Base-by-base conservation (phyloP, 2,329 filamentous ascomycete genomes). In the Claviceps monticola region DNA sequence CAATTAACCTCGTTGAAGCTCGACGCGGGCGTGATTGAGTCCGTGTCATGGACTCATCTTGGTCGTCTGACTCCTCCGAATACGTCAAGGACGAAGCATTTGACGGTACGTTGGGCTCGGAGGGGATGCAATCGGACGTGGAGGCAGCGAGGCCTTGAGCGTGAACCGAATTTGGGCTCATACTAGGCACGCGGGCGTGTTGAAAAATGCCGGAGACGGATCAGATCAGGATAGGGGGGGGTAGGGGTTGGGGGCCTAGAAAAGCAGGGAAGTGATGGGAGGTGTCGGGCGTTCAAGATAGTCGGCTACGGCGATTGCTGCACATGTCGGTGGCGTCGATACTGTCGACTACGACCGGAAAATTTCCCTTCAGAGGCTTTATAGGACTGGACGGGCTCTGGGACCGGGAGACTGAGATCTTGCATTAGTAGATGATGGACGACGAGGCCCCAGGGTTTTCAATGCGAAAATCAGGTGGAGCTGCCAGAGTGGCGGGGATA, bases 1-100 rank as follows among this genome's bases (percentile, higher is more conserved):
- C 77, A 58, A 83, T 82, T 45, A 88, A 72, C 14, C 77, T 76
- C 7, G 84, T 88, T 4, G 83, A 87, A 52, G 83, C 84, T 50
- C 83, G 82, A 50, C 83, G 76, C 34, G 68, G 72, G 46, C 77
- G 76, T 46, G 66, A 64, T 55, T 69, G 68, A 37, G 65, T 60
- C 21, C 71, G 71, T 56, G 71, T 66, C 55, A 71, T 66, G 48
- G 68, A 67, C 54, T 75, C 74, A 48, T 79, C 76, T 51, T 75
- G 73, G 53, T 78, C 78, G 57, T 82, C 79, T 26, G 79, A 81
- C 56, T 80, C 75, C 56, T 76, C 78, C 14, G 79, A 82, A 59
- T 78, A 83, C 51, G 78, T 81, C 51, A 83, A 71, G 1, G 80
- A 82, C 1, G 80, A 80, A 1, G 77, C 78, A 47, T 74, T 67